These are phyloP conservation scores for Platanthera zijinensis DNA, from an alignment of 106 monocot species.

Conservation along the genomic window DNA sequence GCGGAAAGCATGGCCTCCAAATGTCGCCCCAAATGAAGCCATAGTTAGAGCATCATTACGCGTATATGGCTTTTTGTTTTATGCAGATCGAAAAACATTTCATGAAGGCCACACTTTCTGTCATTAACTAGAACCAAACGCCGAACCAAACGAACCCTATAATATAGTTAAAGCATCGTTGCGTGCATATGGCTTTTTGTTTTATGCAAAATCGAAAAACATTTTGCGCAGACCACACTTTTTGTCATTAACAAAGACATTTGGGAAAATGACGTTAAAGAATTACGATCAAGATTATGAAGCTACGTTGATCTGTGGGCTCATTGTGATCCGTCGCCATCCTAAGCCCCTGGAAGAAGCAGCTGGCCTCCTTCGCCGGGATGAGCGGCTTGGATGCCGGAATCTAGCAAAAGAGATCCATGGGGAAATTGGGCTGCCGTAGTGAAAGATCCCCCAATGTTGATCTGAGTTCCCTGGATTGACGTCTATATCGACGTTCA, in stretches of 20 bases:
- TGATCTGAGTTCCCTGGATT: slow-evolving; percentile 51
- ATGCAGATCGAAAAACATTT: no score
- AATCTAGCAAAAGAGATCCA: slow-evolving; percentile 46
- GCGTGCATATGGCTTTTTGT: no score
- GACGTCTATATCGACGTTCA: slow-evolving; percentile 31
- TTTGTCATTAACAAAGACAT: neutral
- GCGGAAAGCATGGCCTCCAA: no score
- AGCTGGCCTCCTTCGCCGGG: slow-evolving; percentile 32
- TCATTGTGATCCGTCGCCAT: slow-evolving; percentile 32
- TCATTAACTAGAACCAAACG: no score
- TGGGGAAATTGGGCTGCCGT: slow-evolving; percentile 45
- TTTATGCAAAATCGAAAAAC: no score
- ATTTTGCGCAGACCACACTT: no score
- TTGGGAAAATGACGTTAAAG: neutral
- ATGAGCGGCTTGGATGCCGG: slow-evolving; percentile 22
- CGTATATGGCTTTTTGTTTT: no score
- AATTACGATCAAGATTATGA: slow-evolving; percentile 28
- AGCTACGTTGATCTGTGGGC: slow-evolving; percentile 28
- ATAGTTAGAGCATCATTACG: no score
- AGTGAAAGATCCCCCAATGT: slow-evolving; percentile 55
- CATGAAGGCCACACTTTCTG: no score
- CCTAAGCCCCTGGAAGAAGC: slow-evolving; percentile 44
- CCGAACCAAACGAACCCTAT: no score
- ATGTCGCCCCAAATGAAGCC: no score
- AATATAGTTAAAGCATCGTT: no score